phyloP scores from a whole-genome alignment of 2,329 filamentous ascomycete genomes.

The Bipolaris bicolor region DNA sequence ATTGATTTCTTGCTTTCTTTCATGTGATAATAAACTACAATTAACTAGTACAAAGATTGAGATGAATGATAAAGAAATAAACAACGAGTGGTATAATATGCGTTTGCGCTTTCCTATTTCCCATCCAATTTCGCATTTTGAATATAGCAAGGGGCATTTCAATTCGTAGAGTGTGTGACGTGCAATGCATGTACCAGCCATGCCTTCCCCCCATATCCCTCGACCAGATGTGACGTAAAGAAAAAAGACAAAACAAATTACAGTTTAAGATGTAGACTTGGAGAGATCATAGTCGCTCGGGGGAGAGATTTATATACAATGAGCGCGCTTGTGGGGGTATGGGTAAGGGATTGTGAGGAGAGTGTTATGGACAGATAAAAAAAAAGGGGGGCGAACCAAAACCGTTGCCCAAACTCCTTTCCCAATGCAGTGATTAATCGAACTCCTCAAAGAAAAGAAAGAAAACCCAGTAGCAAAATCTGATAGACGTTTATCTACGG shows the following conservation, averaged over 20 bases:
- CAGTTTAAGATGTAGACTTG: not conserved
- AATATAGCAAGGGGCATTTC: not conserved
- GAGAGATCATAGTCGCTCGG: not conserved
- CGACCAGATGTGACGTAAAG: not conserved
- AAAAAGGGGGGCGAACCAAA: not conserved
- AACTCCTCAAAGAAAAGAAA: not conserved
- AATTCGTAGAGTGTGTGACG: not conserved
- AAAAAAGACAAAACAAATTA: not conserved
- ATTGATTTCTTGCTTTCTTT: no score
- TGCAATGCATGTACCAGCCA: conserved; percentile 1
- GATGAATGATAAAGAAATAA: not conserved
- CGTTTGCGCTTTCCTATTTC: not conserved
- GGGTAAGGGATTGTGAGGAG: not conserved
- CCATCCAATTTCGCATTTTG: not conserved
- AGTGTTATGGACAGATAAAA: not conserved
- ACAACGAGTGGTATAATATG: not conserved
- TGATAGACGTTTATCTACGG: conserved; percentile 20
- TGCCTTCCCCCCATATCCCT: not conserved
- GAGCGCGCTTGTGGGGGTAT: not conserved
- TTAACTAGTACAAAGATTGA: not conserved
- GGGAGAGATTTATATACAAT: not conserved
- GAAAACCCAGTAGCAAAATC: not conserved
- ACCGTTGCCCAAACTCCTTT: not conserved
- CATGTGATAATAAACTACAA: not conserved
- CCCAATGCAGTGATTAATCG: not conserved